Base-by-base conservation (phyloP, 441 rosid genomes). In the Populus tomentosa region DNA sequence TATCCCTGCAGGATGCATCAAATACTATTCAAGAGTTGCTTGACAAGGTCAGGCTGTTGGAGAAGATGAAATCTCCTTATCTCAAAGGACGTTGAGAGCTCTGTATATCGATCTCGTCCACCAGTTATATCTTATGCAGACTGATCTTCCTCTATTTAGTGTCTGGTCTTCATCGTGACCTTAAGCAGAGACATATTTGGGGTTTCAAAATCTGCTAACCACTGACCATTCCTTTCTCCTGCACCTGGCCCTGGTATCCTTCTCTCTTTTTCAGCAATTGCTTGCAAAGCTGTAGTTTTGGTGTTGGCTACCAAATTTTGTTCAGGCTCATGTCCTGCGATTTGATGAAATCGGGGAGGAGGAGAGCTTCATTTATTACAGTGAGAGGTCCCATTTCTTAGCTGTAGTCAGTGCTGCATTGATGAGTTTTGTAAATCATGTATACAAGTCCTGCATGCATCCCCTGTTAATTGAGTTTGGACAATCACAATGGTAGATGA, bases 21-120 rank as follows among this genome's bases (percentile, higher is more conserved):
- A 82, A 74, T 77, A 84, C 89, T 1, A 87, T 86, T 36, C 85
- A 87, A 50, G 86, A 82, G 64, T 79, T 90, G 84, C 69, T 84
- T 2, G 87, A 89, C 77, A 89, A 86, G 83, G 82, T 89, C 36
- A 89, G 69, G 83, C 32, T 83, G 69, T 84, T 87, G 82, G 94
- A 90, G 78, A 80, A 71, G 81, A 82, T 79, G 82, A 87, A 84
- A 78, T 40, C 84, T 75, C 53, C 79, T 5, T 59, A 33, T 24
- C 0, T n/a, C 63, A 80, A 66, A 74, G 64, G 61, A 36, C 65
- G 40, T 65, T 69, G 77, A 78, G 59, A 56, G 50, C 50, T 24
- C 32, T 20, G 23, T 0, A 8, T 3, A 10, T 9, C 4, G 11
- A 5, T 14, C 40, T 3, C 50, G 40, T 24, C 23, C 71, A 20